Evolutionary conservation across 176 grass and related monocot genomes (phyloP).

Genomic region (Aegilops sharonensis): DNA sequence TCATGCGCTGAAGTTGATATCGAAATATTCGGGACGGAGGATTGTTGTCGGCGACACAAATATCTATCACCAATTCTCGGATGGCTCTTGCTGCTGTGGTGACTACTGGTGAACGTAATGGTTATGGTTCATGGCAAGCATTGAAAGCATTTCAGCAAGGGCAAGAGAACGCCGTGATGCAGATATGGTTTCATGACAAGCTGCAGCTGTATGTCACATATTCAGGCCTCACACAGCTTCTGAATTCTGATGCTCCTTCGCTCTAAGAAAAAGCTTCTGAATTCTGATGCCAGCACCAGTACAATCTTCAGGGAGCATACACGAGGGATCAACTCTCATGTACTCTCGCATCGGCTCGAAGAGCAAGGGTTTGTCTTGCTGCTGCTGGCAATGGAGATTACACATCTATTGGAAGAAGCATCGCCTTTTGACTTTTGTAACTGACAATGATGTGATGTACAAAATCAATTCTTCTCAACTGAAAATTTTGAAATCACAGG

Average conservation of each 20-base stretch:
- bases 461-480: background rate
- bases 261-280: background rate
- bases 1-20: conserved; percentile 80
- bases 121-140: background rate
- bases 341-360: background rate
- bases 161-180: background rate
- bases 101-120: conserved; percentile 86
- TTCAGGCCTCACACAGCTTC: background rate
- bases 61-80: conserved; percentile 73
- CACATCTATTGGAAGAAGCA: background rate
- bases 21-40: conserved; percentile 46
- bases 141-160: background rate
- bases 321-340: background rate
- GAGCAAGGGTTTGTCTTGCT: background rate
- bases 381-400: background rate
- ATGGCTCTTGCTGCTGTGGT: conserved; percentile 80
- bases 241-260: background rate
- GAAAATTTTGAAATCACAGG: background rate
- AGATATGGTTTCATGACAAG: background rate
- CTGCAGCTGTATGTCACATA: background rate
- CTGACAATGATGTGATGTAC: conserved; percentile 14
- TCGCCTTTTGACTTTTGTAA: conserved; percentile 15
- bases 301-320: conserved; percentile 2
- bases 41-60: conserved; percentile 78
- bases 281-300: background rate